Conservation (phyloP, 805 yeast species). For the Teunomyces pallodes region DNA sequence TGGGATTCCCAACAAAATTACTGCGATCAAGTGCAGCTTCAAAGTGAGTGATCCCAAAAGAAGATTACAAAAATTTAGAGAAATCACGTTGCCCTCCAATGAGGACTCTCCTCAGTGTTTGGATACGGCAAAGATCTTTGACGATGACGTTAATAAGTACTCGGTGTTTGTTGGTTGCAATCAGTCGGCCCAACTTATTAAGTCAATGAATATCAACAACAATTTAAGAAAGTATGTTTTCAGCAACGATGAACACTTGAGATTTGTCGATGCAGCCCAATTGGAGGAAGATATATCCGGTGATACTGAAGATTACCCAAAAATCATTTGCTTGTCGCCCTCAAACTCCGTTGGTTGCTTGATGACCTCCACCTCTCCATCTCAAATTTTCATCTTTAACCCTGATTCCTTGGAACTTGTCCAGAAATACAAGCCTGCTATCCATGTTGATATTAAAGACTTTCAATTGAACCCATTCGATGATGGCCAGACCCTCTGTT, state of each 20-base stretch:
- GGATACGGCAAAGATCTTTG: constrained; percentile 43
- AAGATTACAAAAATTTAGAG: constrained; percentile 57
- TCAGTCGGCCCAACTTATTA: constrained; percentile 56
- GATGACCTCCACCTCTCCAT: constrained; percentile 66
- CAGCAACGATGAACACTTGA: constrained; percentile 55
- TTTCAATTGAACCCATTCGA: constrained; percentile 56
- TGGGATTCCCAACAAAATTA: constrained; percentile 82
- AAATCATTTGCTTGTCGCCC: constrained; percentile 54
- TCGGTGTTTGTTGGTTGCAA: constrained; percentile 74
- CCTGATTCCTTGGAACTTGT: constrained; percentile 52
- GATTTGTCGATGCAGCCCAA: constrained; percentile 60
- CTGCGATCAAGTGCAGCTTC: constrained; percentile 60
- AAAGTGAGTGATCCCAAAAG: constrained; percentile 40
- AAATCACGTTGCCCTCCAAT: constrained; percentile 53
- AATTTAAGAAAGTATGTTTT: constrained; percentile 68
- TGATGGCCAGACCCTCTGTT: constrained; percentile 62
- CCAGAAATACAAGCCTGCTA: constrained; percentile 50
- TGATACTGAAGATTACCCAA: constrained; percentile 55
- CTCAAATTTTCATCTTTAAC: constrained; percentile 60
- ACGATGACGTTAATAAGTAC: constrained; percentile 33
- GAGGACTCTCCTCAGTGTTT: constrained; percentile 91
- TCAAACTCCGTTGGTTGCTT: constrained; percentile 66
- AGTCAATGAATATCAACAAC: constrained; percentile 57
- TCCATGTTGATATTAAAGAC: constrained; percentile 57
- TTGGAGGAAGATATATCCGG: constrained; percentile 44